These are phyloP conservation scores for Plantago rigida DNA, from an alignment of 305 asterid species.

Conservation along the genomic window DNA sequence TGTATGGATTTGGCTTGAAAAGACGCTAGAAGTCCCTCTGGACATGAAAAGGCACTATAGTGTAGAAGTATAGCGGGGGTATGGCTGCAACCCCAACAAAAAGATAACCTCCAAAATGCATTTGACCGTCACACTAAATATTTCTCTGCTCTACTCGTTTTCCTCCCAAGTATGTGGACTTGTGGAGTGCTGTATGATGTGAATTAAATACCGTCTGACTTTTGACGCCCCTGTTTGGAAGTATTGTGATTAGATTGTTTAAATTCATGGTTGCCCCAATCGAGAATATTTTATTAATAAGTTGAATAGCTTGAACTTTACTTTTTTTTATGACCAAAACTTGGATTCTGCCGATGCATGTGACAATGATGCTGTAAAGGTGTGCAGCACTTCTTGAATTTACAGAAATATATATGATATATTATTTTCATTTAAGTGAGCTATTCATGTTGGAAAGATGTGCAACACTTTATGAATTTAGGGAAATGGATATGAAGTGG, in stretches of 20 bases:
- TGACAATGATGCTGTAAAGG: background rate
- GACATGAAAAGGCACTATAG: too few relatives aligned
- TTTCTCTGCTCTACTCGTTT: background rate
- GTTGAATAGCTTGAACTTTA: background rate
- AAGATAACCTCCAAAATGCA: background rate
- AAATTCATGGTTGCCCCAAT: background rate
- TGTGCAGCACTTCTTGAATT: constrained; percentile 1
- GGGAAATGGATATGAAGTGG: constrained; percentile 1
- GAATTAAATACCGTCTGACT: background rate
- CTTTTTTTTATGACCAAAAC: background rate
- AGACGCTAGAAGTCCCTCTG: too few relatives aligned
- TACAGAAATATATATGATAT: too few relatives aligned
- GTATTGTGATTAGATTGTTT: too few relatives aligned
- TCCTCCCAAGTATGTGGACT: background rate
- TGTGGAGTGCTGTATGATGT: background rate
- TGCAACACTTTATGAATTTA: too few relatives aligned
- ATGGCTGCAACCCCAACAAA: background rate
- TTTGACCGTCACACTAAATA: background rate
- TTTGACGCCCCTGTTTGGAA: background rate
- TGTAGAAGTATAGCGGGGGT: background rate
- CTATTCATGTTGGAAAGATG: too few relatives aligned
- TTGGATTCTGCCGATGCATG: constrained; percentile 3
- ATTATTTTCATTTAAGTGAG: too few relatives aligned
- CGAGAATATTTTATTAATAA: background rate
- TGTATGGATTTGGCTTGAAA: too few relatives aligned